Percentiles rank a stretch among this genome's conserved stretches.
Evolutionary conservation across 2,329 filamentous ascomycete species (phyloP).

Genomic region (Fusarium sp.): DNA sequence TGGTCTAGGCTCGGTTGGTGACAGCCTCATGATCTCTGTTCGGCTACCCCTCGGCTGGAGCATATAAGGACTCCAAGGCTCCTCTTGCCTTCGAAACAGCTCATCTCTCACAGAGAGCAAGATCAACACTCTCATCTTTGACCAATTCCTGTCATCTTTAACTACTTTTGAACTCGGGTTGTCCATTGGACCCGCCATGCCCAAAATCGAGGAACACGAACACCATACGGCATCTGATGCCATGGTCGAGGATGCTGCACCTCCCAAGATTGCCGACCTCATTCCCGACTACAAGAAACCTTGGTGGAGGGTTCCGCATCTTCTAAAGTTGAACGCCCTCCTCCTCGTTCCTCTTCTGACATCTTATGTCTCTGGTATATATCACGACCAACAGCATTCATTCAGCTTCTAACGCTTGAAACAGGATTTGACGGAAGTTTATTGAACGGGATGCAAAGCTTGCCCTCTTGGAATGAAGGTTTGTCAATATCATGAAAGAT

Average conservation of each 20-base stretch:
- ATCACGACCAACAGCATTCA: fast-evolving
- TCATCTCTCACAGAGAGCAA: not conserved
- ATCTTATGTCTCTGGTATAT: constrained; percentile 47
- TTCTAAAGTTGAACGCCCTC: constrained; percentile 40
- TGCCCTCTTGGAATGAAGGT: constrained; percentile 51
- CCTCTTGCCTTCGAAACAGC: not conserved
- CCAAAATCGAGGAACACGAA: not conserved
- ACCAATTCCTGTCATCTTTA: not conserved
- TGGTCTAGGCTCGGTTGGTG: not conserved
- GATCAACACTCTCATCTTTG: not conserved
- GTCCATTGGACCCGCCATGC: not conserved
- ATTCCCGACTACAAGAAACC: not conserved
- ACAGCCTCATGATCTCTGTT: not conserved
- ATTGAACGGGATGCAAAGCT: constrained; percentile 52
- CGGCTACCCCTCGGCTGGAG: not conserved
- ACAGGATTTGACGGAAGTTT: constrained; percentile 48
- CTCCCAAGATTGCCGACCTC: not conserved
- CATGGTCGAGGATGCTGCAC: not conserved
- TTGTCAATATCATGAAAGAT: fast-evolving
- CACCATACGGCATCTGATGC: not conserved
- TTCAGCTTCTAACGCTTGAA: not conserved
- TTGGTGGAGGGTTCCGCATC: constrained; percentile 8
- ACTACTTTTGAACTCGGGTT: not conserved
- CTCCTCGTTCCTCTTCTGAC: constrained; percentile 52
- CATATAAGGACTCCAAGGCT: not conserved